Base-by-base conservation (phyloP, 371 early-diverging fungal genomes). In the Cladochytrium tenue region DNA sequence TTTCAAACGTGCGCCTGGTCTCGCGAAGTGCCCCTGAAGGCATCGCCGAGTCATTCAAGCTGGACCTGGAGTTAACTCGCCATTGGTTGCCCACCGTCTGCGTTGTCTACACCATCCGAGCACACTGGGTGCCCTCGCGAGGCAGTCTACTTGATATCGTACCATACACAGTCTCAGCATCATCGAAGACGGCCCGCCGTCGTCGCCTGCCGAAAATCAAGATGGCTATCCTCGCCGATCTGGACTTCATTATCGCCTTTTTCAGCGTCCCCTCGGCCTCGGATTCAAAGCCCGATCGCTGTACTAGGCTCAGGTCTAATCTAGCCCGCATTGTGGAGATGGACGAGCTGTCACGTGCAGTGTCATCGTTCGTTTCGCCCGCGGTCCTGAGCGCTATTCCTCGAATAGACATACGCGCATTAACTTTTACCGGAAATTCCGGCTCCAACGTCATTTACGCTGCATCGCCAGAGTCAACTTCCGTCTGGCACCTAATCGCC, bases 1-100 rank as follows among this genome's bases (percentile, higher is more conserved):
- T 43, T 43, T 43, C 43, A 25, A n/a, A 3, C 27, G 60, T 62
- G 27, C 4, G 5, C 30, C 43, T 51, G 64, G 25, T 32, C 17
- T n/a, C n/a, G n/a, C n/a, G n/a, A n/a, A n/a, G n/a, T n/a, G n/a
- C n/a, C n/a, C n/a, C n/a, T n/a, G 57, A 51, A 56, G 36, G 32
- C 34, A 52, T 32, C 34, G 62, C 51, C 35, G 67, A 62, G 28
- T 70, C 70, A 20, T 83, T 84, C 58, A 85, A 84, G 61, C 78
- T 91, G 0, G 80, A 82, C 28, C 79, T 92, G 34, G 81, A 81
- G 23, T 70, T 94, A 56, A 75, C 83, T 32, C 68, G 92, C 63
- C 84, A 86, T 7, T 95, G 95, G 95, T 88, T 92, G 28, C 92
- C 93, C 0, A 89, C 92, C 65, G 89, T 95, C 50, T 91, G 89